A percentile compares a stretch with the other conserved stretches of the same genome.
phyloP scores from a whole-genome alignment of 2,329 filamentous ascomycete species.

The Botryotinia narcissicola region DNA sequence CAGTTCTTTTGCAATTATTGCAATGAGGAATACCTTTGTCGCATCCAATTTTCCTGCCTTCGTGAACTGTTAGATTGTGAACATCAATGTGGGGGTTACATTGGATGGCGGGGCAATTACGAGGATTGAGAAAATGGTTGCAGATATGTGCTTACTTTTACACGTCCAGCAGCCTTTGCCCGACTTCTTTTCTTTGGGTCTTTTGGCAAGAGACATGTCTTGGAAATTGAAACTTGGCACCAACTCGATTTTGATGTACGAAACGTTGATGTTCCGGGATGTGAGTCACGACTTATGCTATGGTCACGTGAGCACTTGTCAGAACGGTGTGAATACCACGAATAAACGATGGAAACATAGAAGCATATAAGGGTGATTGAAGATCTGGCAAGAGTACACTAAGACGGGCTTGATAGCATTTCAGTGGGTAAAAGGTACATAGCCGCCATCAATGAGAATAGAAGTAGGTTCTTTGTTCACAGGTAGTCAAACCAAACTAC shows the following conservation, averaged over 20 bases:
- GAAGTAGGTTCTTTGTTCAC: background rate
- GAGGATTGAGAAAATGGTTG: slow-evolving; percentile 20
- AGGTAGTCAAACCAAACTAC: background rate
- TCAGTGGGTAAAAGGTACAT: background rate
- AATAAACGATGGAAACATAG: background rate
- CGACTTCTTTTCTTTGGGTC: slow-evolving; percentile 15
- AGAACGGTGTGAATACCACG: background rate
- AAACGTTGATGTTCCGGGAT: background rate
- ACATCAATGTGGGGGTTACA: background rate
- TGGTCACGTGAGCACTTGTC: background rate
- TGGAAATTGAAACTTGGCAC: background rate
- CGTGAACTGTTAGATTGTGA: slow-evolving; percentile 17
- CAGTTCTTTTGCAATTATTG: slow-evolving; percentile 45
- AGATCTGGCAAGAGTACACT: background rate
- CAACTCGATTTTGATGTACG: background rate
- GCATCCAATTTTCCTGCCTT: slow-evolving; percentile 50
- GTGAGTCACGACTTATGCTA: background rate
- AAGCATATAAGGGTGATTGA: background rate
- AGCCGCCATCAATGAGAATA: background rate
- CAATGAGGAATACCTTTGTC: slow-evolving; percentile 46
- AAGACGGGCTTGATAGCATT: background rate
- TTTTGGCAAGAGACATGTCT: slow-evolving; percentile 9
- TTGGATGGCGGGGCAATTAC: background rate
- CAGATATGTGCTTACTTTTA: slow-evolving; percentile 40
- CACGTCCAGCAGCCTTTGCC: slow-evolving; percentile 45